A percentile compares a stretch with the other conserved stretches of the same genome.
phyloP scores from a whole-genome alignment of 805 yeast species.

The Barnettozyma salicaria region DNA sequence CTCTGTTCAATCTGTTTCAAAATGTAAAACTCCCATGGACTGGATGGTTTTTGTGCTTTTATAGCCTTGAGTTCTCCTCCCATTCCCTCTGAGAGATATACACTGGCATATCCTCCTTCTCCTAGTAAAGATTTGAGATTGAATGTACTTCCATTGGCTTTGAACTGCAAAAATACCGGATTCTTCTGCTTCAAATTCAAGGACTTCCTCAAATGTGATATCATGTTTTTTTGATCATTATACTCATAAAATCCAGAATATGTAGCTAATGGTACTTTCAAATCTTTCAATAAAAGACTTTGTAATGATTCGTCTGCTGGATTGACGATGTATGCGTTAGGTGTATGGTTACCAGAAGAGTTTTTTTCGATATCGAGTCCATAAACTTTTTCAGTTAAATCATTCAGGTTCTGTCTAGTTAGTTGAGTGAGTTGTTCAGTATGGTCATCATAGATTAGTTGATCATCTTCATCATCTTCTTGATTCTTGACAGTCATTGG shows the following conservation, averaged over 20 bases:
- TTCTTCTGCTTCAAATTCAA: conserved; percentile 28
- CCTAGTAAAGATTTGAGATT: conserved; percentile 58
- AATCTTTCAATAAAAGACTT: conserved; percentile 31
- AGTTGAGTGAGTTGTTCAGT: conserved; percentile 33
- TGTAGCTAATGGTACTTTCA: conserved; percentile 32
- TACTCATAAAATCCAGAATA: conserved; percentile 30
- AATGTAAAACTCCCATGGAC: conserved; percentile 79
- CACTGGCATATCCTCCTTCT: conserved; percentile 75
- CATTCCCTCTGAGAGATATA: conserved; percentile 61
- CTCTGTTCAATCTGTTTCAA: conserved; percentile 49
- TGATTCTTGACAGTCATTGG: conserved; percentile 29
- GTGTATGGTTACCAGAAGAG: background rate
- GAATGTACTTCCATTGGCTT: conserved; percentile 37
- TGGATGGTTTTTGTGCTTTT: conserved; percentile 64
- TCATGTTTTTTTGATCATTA: conserved; percentile 30
- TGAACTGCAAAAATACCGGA: conserved; percentile 39
- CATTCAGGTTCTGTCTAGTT: conserved; percentile 23
- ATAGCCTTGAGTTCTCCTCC: conserved; percentile 55
- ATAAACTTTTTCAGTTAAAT: conserved; percentile 29
- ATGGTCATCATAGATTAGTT: conserved; percentile 23
- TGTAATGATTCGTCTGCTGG: conserved; percentile 44
- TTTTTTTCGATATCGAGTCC: conserved; percentile 4
- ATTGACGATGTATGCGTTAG: conserved; percentile 25
- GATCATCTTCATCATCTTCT: conserved; percentile 18
- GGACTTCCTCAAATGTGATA: conserved; percentile 29